A percentile compares a stretch with the other conserved stretches of the same genome.
phyloP scores from a whole-genome alignment of 2,329 filamentous ascomycete species.

The Rachicladosporium sp. region DNA sequence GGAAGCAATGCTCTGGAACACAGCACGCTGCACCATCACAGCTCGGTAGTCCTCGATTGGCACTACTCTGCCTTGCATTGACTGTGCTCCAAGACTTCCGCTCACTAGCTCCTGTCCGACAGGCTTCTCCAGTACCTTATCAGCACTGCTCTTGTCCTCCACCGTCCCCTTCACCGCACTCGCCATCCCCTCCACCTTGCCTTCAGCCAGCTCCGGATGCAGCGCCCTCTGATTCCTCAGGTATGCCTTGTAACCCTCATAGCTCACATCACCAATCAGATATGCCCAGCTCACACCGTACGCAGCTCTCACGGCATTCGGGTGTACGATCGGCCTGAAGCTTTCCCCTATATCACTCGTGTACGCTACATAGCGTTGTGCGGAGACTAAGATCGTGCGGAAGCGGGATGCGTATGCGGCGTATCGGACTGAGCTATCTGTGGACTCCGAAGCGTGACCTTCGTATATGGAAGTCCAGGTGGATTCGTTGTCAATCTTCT shows the following conservation, averaged over 20 bases:
- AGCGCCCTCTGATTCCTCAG: slow-evolving; percentile 67
- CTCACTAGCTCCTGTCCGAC: slow-evolving; percentile 11
- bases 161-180: not conserved
- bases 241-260: slow-evolving; percentile 95
- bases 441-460: slow-evolving; percentile 65
- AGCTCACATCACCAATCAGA: slow-evolving; percentile 73
- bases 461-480: slow-evolving; percentile 44
- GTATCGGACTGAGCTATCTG: slow-evolving; percentile 76
- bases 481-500: slow-evolving; percentile 50
- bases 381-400: slow-evolving; percentile 60
- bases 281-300: slow-evolving; percentile 93
- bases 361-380: slow-evolving; percentile 93
- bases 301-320: slow-evolving; percentile 63
- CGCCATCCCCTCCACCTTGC: slow-evolving; percentile 17
- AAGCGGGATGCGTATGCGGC: slow-evolving; percentile 74
- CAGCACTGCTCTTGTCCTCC: slow-evolving; percentile 4
- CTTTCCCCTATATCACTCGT: slow-evolving; percentile 91
- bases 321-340: slow-evolving; percentile 85
- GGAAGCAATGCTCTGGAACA: slow-evolving; percentile 81
- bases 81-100: slow-evolving; percentile 6
- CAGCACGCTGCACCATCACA: slow-evolving; percentile 78
- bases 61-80: slow-evolving; percentile 40
- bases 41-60: slow-evolving; percentile 81
- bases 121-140: slow-evolving; percentile 1
- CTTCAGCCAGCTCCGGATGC: slow-evolving; percentile 47